A percentile compares a stretch with the other conserved stretches of the same genome.
phyloP scores from a whole-genome alignment of 2,329 filamentous ascomycete genomes.

The Pseudogymnoascus sp. region DNA sequence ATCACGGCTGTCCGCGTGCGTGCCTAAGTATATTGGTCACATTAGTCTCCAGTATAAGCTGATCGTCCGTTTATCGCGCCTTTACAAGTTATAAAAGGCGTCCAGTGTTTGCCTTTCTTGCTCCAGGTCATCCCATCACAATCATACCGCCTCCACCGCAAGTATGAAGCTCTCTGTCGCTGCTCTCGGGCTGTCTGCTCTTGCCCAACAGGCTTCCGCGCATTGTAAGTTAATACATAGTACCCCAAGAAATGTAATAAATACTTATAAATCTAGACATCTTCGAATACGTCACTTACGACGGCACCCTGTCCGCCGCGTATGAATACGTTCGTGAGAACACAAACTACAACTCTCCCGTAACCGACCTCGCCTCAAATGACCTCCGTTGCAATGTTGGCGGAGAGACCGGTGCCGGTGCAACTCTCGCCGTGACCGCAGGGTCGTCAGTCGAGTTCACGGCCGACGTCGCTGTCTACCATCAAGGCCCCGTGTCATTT shows the following conservation, averaged over 20 bases:
- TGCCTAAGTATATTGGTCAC: background rate
- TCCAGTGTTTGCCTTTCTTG: background rate
- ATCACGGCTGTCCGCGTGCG: background rate
- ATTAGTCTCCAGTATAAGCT: background rate
- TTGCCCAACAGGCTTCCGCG: background rate
- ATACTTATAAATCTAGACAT: constrained; percentile 5
- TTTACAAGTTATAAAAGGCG: background rate
- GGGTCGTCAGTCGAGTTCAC: constrained; percentile 1
- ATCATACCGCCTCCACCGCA: background rate
- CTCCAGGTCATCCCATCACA: background rate
- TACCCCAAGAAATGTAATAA: background rate
- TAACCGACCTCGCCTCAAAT: constrained; percentile 40
- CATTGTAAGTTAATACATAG: background rate
- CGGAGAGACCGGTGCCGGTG: background rate
- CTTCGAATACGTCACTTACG: constrained; percentile 8
- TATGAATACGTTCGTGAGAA: constrained; percentile 33
- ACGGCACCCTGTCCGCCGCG: background rate
- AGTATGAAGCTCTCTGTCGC: background rate
- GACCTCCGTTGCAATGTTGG: constrained; percentile 36
- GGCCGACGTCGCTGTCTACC: constrained; percentile 23
- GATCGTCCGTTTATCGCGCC: background rate
- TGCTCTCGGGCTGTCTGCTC: background rate
- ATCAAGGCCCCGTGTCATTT: constrained; percentile 28
- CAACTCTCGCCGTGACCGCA: constrained; percentile 1
- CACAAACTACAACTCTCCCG: constrained; percentile 38